phyloP scores from a whole-genome alignment of 2,329 filamentous ascomycete species.

The Scleromitrula shiraiana region DNA sequence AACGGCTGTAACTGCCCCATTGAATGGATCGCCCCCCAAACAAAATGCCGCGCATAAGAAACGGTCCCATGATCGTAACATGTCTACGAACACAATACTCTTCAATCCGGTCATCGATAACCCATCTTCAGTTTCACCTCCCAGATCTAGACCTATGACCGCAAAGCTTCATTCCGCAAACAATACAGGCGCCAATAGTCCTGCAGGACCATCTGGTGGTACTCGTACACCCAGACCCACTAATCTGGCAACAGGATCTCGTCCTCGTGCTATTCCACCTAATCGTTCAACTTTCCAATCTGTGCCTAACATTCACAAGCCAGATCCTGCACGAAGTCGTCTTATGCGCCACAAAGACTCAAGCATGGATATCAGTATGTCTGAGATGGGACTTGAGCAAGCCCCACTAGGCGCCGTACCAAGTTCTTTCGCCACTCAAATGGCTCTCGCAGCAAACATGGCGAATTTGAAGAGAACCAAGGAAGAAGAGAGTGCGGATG shows the following conservation, averaged over 20 bases:
- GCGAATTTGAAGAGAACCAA: constrained; percentile 38
- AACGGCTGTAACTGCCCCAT: background rate
- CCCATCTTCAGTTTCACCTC: constrained; percentile 34
- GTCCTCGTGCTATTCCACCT: constrained; percentile 49
- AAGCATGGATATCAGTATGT: constrained; percentile 61
- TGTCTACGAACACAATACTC: constrained; percentile 76
- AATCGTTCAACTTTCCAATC: constrained; percentile 46
- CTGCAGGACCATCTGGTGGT: constrained; percentile 15
- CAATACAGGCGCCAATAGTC: constrained; percentile 22
- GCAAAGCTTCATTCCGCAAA: constrained; percentile 24
- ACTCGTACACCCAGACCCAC: constrained; percentile 30
- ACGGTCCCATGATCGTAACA: constrained; percentile 55
- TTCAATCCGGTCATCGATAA: constrained; percentile 58
- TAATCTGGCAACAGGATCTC: constrained; percentile 30
- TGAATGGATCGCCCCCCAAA: background rate
- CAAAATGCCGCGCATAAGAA: constrained; percentile 8
- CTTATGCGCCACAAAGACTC: constrained; percentile 36
- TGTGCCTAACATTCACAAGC: constrained; percentile 40
- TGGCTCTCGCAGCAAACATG: constrained; percentile 63
- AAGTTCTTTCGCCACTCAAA: constrained; percentile 73
- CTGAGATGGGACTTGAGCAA: constrained; percentile 61
- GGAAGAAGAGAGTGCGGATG: constrained; percentile 44
- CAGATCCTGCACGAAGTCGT: constrained; percentile 13
- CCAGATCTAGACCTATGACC: constrained; percentile 32
- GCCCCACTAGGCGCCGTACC: constrained; percentile 57